These are phyloP conservation scores for Phytophthora cajani DNA, from an alignment of 352 stramenopile genomes.

Conservation along the genomic window DNA sequence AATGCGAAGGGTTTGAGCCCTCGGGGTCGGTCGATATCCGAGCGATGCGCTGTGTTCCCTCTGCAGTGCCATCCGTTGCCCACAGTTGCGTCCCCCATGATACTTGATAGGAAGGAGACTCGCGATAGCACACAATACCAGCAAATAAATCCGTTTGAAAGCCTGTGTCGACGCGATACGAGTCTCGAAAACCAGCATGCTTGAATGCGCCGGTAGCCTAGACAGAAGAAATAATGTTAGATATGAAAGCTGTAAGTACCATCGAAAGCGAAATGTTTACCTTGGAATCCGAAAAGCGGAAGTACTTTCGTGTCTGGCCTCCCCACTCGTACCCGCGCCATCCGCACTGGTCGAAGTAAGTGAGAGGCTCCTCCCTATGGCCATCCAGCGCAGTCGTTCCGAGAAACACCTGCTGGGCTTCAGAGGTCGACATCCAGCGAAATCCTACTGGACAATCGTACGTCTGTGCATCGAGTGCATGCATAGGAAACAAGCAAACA, in stretches of 20 bases:
- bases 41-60: constrained; percentile 66
- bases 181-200: constrained; percentile 78
- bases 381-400: constrained; percentile 38
- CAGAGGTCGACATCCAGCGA: constrained; percentile 84
- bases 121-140: constrained; percentile 77
- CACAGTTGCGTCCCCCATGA: constrained; percentile 72
- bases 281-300: constrained; percentile 88
- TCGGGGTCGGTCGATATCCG: constrained; percentile 42
- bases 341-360: constrained; percentile 89
- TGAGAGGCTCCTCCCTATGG: constrained; percentile 42
- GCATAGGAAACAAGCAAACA: background rate
- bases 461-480: constrained; percentile 19
- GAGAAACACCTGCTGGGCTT: constrained; percentile 57
- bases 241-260: background rate
- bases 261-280: constrained; percentile 21
- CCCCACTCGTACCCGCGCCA: constrained; percentile 85
- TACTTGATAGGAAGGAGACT: constrained; percentile 15
- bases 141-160: constrained; percentile 69
- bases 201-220: constrained; percentile 84
- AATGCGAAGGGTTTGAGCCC: constrained; percentile 41
- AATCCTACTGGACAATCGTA: constrained; percentile 90
- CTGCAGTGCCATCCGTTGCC: constrained; percentile 78
- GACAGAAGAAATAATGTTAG: constrained; percentile 9
- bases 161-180: constrained; percentile 59
- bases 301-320: constrained; percentile 60